Evolutionary conservation across 2,329 filamentous ascomycete species (phyloP).

Genomic region (Aureobasidium lini): DNA sequence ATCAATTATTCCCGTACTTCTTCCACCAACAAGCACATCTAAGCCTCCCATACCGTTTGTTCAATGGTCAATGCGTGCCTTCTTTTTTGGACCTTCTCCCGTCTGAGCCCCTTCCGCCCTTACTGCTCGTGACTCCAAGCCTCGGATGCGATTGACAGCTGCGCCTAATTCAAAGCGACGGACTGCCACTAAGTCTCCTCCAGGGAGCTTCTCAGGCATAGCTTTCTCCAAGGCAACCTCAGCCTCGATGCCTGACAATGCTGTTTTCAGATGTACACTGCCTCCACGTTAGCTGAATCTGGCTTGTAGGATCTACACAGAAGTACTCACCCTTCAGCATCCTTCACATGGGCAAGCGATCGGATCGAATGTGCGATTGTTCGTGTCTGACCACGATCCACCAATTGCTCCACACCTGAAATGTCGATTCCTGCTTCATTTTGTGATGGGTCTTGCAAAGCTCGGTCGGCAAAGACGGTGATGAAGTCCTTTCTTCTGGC

Average conservation of each 20-base stretch:
- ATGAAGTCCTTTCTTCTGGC: conserved; percentile 26
- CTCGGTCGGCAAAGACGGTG: conserved; percentile 19
- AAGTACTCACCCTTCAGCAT: background rate
- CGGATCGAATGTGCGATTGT: conserved; percentile 22
- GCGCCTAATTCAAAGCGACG: conserved; percentile 25
- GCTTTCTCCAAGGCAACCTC: conserved; percentile 19
- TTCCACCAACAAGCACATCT: conserved; percentile 1
- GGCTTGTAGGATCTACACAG: background rate
- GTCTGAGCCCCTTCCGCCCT: conserved; percentile 4
- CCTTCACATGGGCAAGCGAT: conserved; percentile 14
- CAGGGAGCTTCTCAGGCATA: conserved; percentile 20
- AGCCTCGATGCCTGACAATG: conserved; percentile 18
- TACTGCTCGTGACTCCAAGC: conserved; percentile 10
- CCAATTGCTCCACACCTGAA: conserved; percentile 24
- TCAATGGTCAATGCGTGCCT: conserved; percentile 12
- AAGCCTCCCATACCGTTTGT: background rate
- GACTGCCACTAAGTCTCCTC: conserved; percentile 26
- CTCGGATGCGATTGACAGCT: conserved; percentile 24
- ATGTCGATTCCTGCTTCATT: conserved; percentile 25
- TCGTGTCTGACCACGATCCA: conserved; percentile 27
- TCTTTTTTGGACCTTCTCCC: conserved; percentile 12
- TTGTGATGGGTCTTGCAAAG: conserved; percentile 24
- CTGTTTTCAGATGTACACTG: conserved; percentile 18
- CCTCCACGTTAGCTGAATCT: background rate
- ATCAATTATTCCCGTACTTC: background rate